phyloP scores from a whole-genome alignment of 371 early-diverging fungal species.

The Mucor saturninus region DNA sequence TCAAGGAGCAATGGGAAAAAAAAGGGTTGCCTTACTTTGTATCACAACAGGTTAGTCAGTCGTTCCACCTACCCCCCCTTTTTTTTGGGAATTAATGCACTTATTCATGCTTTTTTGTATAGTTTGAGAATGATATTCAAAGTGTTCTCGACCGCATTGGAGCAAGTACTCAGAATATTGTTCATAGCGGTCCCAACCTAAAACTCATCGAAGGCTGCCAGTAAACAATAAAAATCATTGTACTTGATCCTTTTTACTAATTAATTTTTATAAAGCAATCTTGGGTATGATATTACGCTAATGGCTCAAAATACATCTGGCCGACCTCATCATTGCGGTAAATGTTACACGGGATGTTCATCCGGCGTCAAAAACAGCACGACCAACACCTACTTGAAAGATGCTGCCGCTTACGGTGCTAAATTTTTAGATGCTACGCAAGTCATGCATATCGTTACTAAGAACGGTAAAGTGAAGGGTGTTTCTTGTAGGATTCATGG shows the following conservation, averaged over 20 bases:
- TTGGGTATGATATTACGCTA: conserved; percentile 62
- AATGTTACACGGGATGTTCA: conserved; percentile 70
- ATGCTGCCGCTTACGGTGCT: conserved; percentile 64
- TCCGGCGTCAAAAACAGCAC: conserved; percentile 73
- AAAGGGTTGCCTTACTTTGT: conserved; percentile 8
- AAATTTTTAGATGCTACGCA: conserved; percentile 62
- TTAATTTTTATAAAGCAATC: conserved; percentile 16
- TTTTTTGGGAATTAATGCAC: too few species aligned
- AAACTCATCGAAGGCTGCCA: conserved; percentile 67
- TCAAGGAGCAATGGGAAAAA: conserved; percentile 4
- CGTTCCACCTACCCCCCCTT: background rate
- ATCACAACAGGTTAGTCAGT: conserved; percentile 6
- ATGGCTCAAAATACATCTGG: conserved; percentile 74
- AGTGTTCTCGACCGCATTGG: conserved; percentile 47
- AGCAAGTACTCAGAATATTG: conserved; percentile 56
- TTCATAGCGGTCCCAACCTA: conserved; percentile 66
- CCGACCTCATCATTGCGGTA: conserved; percentile 67
- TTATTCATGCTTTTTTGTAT: background rate
- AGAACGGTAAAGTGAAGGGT: conserved; percentile 54
- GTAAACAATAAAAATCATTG: conserved; percentile 11
- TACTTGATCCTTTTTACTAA: too few species aligned
- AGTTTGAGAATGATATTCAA: too few species aligned
- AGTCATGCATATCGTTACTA: conserved; percentile 58
- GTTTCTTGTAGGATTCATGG: conserved; percentile 33
- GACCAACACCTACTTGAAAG: conserved; percentile 65